phyloP scores from a whole-genome alignment of 2,329 filamentous ascomycete species.

The Trichoderma harzianum region DNA sequence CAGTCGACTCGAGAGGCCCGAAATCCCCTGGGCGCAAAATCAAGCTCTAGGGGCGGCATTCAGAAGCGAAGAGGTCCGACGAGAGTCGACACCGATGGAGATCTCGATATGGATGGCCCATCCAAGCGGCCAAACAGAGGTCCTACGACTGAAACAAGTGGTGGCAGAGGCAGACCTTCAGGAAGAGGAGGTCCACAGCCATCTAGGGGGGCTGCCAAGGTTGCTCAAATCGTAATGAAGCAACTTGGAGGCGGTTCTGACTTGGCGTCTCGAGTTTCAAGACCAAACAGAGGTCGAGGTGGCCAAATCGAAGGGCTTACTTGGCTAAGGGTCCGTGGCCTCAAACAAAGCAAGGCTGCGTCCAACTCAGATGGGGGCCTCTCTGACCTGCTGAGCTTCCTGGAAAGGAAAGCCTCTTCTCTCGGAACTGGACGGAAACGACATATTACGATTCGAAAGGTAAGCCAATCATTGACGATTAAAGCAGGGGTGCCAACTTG shows the following conservation, averaged over 20 bases:
- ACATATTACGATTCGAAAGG: conserved; percentile 68
- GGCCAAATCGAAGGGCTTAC: conserved; percentile 26
- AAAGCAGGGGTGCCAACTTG: conserved; percentile 27
- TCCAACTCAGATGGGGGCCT: conserved; percentile 65
- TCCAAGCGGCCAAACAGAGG: conserved; percentile 34
- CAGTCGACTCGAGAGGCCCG: conserved; percentile 33
- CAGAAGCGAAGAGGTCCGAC: conserved; percentile 39
- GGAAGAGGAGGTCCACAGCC: conserved; percentile 28
- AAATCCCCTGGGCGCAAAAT: conserved; percentile 29
- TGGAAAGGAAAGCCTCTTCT: conserved; percentile 66
- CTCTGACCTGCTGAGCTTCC: conserved; percentile 61
- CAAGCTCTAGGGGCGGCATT: conserved; percentile 46
- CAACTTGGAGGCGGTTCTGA: conserved; percentile 37
- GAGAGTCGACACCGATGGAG: conserved; percentile 53
- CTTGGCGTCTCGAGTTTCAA: conserved; percentile 36
- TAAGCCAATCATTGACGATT: conserved; percentile 53
- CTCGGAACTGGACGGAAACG: conserved; percentile 45
- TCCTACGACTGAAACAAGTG: conserved; percentile 26
- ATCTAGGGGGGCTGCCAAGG: conserved; percentile 33
- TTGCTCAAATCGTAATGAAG: conserved; percentile 43
- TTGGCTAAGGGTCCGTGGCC: conserved; percentile 54
- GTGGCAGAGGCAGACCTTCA: conserved; percentile 31
- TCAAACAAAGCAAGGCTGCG: conserved; percentile 66
- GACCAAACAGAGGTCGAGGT: conserved; percentile 25
- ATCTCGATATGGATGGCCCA: conserved; percentile 55